A percentile compares a stretch with the other conserved stretches of the same genome.
These are phyloP conservation scores for Phytophthora pluvialis DNA, from an alignment of 352 stramenopile species.

Conservation along the genomic window DNA sequence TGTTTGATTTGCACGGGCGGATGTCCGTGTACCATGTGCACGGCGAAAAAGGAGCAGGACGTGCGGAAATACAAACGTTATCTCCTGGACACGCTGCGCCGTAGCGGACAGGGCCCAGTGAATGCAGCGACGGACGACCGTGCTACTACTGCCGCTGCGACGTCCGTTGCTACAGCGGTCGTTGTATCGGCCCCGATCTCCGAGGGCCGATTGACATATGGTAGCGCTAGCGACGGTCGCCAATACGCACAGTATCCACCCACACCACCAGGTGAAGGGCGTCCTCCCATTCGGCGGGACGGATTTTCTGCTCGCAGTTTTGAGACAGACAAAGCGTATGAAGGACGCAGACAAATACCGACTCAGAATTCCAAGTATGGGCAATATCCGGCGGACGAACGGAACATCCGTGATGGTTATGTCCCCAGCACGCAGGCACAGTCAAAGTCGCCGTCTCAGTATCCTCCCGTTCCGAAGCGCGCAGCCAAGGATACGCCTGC, in stretches of 20 bases:
- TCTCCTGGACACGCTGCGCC: conserved; percentile 41
- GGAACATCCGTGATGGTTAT: conserved; percentile 18
- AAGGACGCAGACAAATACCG: conserved; percentile 21
- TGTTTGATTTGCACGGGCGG: conserved; percentile 66
- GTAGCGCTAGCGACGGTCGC: conserved; percentile 13
- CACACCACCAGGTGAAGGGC: conserved; percentile 8
- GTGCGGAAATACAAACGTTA: conserved; percentile 46
- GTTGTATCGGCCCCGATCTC: not conserved
- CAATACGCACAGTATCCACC: conserved; percentile 26
- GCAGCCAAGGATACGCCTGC: conserved; percentile 54
- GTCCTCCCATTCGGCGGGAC: conserved; percentile 12
- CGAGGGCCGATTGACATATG: conserved; percentile 14
- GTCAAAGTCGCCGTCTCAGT: conserved; percentile 21
- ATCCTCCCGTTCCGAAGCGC: conserved; percentile 43
- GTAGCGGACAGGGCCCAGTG: conserved; percentile 27
- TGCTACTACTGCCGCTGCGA: conserved; percentile 6
- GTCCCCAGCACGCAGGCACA: conserved; percentile 26
- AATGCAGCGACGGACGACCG: conserved; percentile 7
- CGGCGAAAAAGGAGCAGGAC: conserved; percentile 36
- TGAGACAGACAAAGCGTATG: conserved; percentile 18
- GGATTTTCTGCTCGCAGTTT: conserved; percentile 12
- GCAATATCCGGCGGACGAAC: conserved; percentile 10
- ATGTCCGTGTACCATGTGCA: conserved; percentile 70
- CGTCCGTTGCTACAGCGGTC: not conserved
- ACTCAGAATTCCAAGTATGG: conserved; percentile 19